Evolutionary conservation across 2,329 filamentous ascomycete genomes (phyloP).

Genomic region (Emericellopsis cladophorae): DNA sequence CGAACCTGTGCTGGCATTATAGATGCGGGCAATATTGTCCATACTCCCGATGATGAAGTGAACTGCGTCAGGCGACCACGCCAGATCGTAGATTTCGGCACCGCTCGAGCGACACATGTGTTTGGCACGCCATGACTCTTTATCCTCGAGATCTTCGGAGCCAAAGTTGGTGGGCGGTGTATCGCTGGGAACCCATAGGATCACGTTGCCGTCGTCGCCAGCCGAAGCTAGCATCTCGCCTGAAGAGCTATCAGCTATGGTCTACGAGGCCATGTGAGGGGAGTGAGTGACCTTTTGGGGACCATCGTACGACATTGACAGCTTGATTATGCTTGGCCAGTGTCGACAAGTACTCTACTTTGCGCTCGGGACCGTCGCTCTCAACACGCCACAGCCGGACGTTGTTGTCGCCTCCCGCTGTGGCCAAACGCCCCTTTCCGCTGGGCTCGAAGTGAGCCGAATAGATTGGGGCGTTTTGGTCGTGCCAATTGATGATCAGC

Average conservation of each 20-base stretch:
- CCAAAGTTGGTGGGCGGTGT: slow-evolving; percentile 58
- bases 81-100: slow-evolving; percentile 94
- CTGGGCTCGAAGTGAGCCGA: slow-evolving; percentile 92
- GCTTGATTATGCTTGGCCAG: slow-evolving; percentile 90
- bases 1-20: slow-evolving; percentile 82
- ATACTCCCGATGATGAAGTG: slow-evolving; percentile 99
- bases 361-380: slow-evolving; percentile 69
- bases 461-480: slow-evolving; percentile 93
- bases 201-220: slow-evolving; percentile 92
- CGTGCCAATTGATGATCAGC: slow-evolving; percentile 97
- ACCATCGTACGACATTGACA: slow-evolving; percentile 95
- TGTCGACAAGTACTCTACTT: slow-evolving; percentile 83
- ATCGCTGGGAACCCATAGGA: slow-evolving; percentile 89
- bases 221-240: slow-evolving; percentile 90
- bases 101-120: slow-evolving; percentile 95
- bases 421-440: slow-evolving; percentile 84
- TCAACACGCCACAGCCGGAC: slow-evolving; percentile 93
- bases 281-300: slow-evolving; percentile 60
- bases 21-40: slow-evolving; percentile 96
- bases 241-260: slow-evolving; percentile 20
- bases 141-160: slow-evolving; percentile 78
- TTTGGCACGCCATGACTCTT: slow-evolving; percentile 93
- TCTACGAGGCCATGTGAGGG: too few relatives aligned
- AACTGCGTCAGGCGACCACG: slow-evolving; percentile 93
- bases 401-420: slow-evolving; percentile 91